A percentile compares a stretch with the other conserved stretches of the same genome.
These are phyloP conservation scores for Cryptosporidium viatorum DNA, from an alignment of 169 alveolate genomes.

Conservation along the genomic window DNA sequence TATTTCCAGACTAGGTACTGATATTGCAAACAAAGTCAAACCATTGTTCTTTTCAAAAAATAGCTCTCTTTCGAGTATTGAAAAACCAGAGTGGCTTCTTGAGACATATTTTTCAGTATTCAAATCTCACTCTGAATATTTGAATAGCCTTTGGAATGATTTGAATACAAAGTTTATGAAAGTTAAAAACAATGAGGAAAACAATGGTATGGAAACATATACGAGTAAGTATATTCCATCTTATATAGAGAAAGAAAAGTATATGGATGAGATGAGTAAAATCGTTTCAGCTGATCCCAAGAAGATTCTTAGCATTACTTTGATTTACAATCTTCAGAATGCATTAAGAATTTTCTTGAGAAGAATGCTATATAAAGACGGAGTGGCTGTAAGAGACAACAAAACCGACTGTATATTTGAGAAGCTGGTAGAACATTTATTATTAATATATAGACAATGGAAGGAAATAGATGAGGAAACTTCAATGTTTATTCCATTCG, in stretches of 20 bases:
- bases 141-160: conserved; percentile 27
- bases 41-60: conserved; percentile 60
- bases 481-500: not conserved
- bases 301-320: conserved; percentile 32
- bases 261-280: not conserved
- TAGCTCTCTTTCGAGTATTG: conserved; percentile 32
- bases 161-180: not conserved
- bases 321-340: conserved; percentile 4
- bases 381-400: conserved; percentile 16
- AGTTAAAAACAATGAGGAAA: not conserved
- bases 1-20: not conserved
- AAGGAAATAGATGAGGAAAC: conserved; percentile 25
- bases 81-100: conserved; percentile 69
- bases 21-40: conserved; percentile 12
- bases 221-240: conserved; percentile 10
- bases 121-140: conserved; percentile 32
- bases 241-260: conserved; percentile 3
- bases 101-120: conserved; percentile 46
- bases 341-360: conserved; percentile 12
- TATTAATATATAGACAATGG: conserved; percentile 46
- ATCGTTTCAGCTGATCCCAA: conserved; percentile 16
- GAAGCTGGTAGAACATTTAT: conserved; percentile 41
- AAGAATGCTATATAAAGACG: conserved; percentile 6
- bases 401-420: conserved; percentile 42
- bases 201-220: not conserved